Evolutionary conservation across 2,329 filamentous ascomycete genomes (phyloP).

Genomic region (Ramichloridium luteum): DNA sequence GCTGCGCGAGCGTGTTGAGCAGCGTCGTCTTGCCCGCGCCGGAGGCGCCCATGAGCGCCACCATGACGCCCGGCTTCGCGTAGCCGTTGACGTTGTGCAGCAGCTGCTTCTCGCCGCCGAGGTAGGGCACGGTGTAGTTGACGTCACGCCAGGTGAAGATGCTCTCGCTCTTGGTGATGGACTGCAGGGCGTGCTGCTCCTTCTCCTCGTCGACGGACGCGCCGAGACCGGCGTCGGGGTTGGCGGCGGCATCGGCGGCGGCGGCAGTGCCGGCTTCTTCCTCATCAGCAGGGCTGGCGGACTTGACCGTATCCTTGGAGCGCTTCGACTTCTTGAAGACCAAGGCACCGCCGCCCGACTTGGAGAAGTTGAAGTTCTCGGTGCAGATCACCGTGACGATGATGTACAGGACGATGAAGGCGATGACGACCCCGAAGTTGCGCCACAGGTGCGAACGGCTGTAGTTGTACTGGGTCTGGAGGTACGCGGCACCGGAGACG

Average conservation of each 20-base stretch:
- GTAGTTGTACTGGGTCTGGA: constrained; percentile 45
- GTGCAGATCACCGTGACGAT: constrained; percentile 57
- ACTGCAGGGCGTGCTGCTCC: constrained; percentile 32
- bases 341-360: constrained; percentile 53
- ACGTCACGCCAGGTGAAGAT: constrained; percentile 62
- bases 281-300: constrained; percentile 40
- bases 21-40: constrained; percentile 78
- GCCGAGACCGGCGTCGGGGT: constrained; percentile 18
- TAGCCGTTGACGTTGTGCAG: constrained; percentile 63
- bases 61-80: constrained; percentile 66
- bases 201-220: constrained; percentile 20
- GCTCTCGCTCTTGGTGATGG: constrained; percentile 45
- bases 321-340: constrained; percentile 59
- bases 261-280: constrained; percentile 37
- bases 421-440: constrained; percentile 67
- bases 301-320: constrained; percentile 43
- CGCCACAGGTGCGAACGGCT: constrained; percentile 50
- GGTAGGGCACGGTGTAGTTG: constrained; percentile 60
- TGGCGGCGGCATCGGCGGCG: constrained; percentile 23
- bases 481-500: constrained; percentile 44
- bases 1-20: constrained; percentile 63
- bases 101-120: constrained; percentile 49
- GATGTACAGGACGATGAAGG: constrained; percentile 63
- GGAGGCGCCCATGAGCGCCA: constrained; percentile 69
- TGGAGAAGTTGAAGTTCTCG: constrained; percentile 53